Evolutionary conservation across 2,329 filamentous ascomycete species (phyloP).

Genomic region (Colletotrichum sp.): DNA sequence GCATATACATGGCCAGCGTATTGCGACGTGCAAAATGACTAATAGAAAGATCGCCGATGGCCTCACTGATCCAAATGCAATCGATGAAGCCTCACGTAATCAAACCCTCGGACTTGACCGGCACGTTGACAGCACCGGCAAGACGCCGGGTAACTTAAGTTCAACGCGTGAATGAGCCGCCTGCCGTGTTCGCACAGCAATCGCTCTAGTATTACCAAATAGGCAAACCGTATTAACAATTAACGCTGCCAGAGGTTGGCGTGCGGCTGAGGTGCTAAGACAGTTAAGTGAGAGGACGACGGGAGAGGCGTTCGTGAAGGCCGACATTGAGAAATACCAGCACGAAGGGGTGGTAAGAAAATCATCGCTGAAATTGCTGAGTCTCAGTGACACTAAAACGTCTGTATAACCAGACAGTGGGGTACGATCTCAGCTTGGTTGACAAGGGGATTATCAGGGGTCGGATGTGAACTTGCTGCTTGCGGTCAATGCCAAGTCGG

Average conservation of each 20-base stretch:
- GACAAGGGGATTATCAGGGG: neutral
- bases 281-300: neutral
- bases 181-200: too few relatives aligned
- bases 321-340: neutral
- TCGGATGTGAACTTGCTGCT: neutral
- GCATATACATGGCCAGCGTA: too few relatives aligned
- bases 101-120: neutral
- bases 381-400: neutral
- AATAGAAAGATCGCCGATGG: neutral
- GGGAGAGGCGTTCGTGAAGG: neutral
- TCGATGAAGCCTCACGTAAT: neutral
- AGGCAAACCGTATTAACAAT: neutral
- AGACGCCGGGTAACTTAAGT: neutral
- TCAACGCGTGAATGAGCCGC: neutral
- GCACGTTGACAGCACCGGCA: neutral
- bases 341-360: neutral
- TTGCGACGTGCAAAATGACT: too few relatives aligned
- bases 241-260: neutral
- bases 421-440: neutral
- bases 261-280: neutral
- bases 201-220: neutral
- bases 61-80: neutral
- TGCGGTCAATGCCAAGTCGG: neutral
- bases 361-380: neutral
- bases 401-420: neutral